Base-by-base conservation (phyloP, 2,329 filamentous ascomycete genomes). In the Teratosphaeria viscida region DNA sequence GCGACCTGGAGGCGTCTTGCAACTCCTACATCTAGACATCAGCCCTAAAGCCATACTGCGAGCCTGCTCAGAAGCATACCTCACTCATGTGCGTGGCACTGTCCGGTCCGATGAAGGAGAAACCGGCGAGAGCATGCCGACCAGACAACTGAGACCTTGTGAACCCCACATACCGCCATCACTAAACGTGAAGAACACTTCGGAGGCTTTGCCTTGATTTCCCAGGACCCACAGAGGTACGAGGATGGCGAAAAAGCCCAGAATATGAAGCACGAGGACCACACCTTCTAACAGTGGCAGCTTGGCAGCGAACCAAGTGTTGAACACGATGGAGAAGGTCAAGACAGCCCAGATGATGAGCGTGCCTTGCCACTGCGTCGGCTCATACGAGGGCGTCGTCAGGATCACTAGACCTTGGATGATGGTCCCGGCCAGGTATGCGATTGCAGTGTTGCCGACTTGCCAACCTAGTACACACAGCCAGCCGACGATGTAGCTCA, bases 231-330 rank as follows among this genome's bases (percentile, higher is more conserved):
- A 72, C 3, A 81, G 66, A 0, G 77, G 73, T 27, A 81, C 77
- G 11, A 82, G 67, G 58, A 81, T 78, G 0, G 75, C 79, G 59
- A 82, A 79, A 65, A 82, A 79, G 3, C 80, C 80, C 14, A 78
- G 66, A n/a, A 82, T 70, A 59, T 82, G 80, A 3, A 82, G 65
- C 29, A 80, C 73, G 7, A 81, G 68, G 26, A 80, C 73, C 14
- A 78, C 63, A 0, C 75, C 75, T 66, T 82, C 80, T 29, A 81
- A 70, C 14, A 74, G 69, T 1, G 79, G 78, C 2, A 82, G 68
- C 1, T 75, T 62, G 47, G 71, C 73, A 2, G 74, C 75, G 5
- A 74, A 71, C 12, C 76, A 68, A 1, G 74, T 74, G 62, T 82
- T 82, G 65, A 81, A 73, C 32, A 71, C 19, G 52, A 72, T 69